Evolutionary conservation across 306 rosid species (phyloP).

Genomic region (Casuarina cunninghamiana): DNA sequence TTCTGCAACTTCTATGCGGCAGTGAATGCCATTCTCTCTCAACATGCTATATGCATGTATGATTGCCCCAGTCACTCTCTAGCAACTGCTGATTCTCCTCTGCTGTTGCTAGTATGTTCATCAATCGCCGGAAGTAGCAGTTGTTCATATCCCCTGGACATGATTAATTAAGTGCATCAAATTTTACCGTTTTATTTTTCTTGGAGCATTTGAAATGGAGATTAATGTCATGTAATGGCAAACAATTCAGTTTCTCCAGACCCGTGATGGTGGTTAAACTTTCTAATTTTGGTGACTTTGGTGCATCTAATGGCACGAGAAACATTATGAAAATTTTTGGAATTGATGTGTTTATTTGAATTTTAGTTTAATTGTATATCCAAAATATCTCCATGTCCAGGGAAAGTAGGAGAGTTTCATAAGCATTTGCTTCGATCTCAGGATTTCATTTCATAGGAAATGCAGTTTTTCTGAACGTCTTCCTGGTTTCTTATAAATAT

Average conservation of each 20-base stretch:
- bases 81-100: background rate
- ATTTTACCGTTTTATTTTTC: background rate
- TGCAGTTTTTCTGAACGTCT: background rate
- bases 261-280: background rate
- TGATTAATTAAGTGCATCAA: background rate
- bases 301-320: background rate
- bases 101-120: background rate
- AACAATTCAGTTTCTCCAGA: background rate
- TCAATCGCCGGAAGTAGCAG: background rate
- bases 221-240: background rate
- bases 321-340: background rate
- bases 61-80: background rate
- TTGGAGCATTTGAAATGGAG: background rate
- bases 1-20: background rate
- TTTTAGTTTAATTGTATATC: background rate
- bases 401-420: background rate
- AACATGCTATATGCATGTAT: background rate
- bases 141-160: background rate
- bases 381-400: background rate
- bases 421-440: background rate
- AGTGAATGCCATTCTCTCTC: background rate
- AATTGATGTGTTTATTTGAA: background rate
- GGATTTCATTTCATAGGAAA: slow-evolving; percentile 4
- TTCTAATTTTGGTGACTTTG: background rate
- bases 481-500: background rate